Evolutionary conservation across 345 rosid genomes (phyloP), one percentile per base, ranked within the genome.

Genomic region (Citrus glauca): DNA sequence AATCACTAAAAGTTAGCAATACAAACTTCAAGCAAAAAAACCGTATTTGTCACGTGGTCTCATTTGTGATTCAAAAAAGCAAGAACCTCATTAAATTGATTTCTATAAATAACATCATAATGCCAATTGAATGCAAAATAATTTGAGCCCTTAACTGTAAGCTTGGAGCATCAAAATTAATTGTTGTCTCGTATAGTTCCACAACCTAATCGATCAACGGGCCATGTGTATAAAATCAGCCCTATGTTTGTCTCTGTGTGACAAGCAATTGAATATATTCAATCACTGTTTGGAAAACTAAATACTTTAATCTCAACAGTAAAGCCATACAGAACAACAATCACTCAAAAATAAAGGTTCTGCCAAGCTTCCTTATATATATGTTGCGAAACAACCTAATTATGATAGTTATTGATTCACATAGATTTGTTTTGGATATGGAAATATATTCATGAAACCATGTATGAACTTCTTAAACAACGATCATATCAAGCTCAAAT

Each of bases 1-100:
- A 62, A 72, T 68, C 74, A 76, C 77, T 69, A 71, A 70, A 57
- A 50, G 7, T 33, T 45, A 30, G 48, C 74, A 28, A 60, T 57
- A 67, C 11, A 16, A 56, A 78, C 66, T 72, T 38, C 35, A 38
- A 17, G 37, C 37, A 73, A 16, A 56, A 56, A 72, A 56, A 32
- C 5, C 7, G 22, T 59, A 56, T 17, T 11, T 27, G 7, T 17
- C 60, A 27, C 45, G 11, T 56, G 13, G 19, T 71, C 33, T 30
- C 4, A 55, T 55, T 28, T 32, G 20, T 60, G 11, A 38, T 27
- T 40, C 10, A 33, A 35, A 72, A 24, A 35, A 72, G 33, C 17
- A 20, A 57, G n/a, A 56, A 25, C 28, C 57, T 19, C 42, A 24
- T 53, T 56, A 50, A 32, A 53, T 53, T 10, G 14, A 1, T 38